These are phyloP conservation scores for Acanthamoeba castellanii DNA, from an alignment of 208 protist genomes.

Conservation along the genomic window DNA sequence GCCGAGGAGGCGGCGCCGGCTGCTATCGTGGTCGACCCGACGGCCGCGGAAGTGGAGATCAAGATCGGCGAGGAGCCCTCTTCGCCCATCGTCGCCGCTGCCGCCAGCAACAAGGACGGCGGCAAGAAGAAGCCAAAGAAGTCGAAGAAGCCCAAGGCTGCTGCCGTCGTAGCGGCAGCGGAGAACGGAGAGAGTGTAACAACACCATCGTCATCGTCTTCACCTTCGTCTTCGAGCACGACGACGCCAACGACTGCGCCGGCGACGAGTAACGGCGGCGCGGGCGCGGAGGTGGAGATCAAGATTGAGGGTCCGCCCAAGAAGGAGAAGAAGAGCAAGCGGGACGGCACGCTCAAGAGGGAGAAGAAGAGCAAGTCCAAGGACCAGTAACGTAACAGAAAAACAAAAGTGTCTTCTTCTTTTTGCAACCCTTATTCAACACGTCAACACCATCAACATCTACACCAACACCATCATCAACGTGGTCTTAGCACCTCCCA, in stretches of 20 bases:
- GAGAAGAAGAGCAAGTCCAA: not conserved
- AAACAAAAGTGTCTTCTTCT: too few relatives aligned
- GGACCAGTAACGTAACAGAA: not conserved
- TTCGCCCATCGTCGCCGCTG: not conserved
- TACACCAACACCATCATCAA: too few relatives aligned
- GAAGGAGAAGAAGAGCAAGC: constrained; percentile 21
- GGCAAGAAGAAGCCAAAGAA: not conserved
- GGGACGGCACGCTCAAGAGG: not conserved
- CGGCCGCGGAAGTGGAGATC: not conserved
- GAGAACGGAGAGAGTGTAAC: not conserved
- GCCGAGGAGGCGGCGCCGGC: not conserved
- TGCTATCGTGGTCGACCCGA: not conserved
- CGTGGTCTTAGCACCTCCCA: not conserved
- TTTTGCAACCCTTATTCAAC: not conserved
- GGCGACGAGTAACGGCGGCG: not conserved
- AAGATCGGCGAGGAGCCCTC: not conserved
- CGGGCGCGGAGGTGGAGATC: not conserved
- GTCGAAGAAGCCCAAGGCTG: not conserved
- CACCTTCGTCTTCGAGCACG: not conserved
- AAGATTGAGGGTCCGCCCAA: constrained; percentile 40
- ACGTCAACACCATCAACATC: not conserved
- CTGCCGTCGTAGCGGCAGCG: not conserved
- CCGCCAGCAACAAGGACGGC: not conserved
- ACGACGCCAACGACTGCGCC: not conserved
- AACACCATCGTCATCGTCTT: too few relatives aligned